Evolutionary conservation across 176 grass and related monocot species (phyloP), one percentile per base, ranked within the genome.

Genomic region (Triticum dicoccoides): DNA sequence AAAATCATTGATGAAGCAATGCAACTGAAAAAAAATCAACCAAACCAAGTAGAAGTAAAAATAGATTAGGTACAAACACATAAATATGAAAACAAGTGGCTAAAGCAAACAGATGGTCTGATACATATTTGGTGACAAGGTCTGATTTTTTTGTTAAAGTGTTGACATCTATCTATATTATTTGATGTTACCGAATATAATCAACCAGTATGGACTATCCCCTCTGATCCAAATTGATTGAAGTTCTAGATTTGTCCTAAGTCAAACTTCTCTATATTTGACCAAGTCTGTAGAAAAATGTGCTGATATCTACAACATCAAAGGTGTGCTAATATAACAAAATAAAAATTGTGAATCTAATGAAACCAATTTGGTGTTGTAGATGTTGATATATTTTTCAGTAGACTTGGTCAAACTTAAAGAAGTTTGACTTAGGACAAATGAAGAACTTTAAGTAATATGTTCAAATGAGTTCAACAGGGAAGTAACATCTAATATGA

Each of bases 1-100:
- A 64, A 24, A 86, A 70, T 81, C 24, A 66, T 59, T 83, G 63
- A 65, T 77, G 84, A 80, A 84, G 38, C 21, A n/a, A 86, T 71
- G 39, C 27, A 89, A 86, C 68, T 3, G 27, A 89, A 89, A 66
- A 67, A 73, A 62, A 17, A 84, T 61, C 56, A 72, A 78, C 8
- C 27, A 80, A 76, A 85, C 33, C 27, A 84, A 82, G n/a, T 69
- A 13, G 13, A 64, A 73, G 35, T 14, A 17, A 14, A 78, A 80
- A 11, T 58, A 61, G 2, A 8, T 69, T 63, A 58, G 8, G 5
- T 75, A 44, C 42, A 75, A 29, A 49, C 59, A 83, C 67, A 32
- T 20, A 47, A 66, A 61, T 78, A 86, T 18, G 20, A 65, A 66
- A 27, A 42, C 69, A 80, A 84, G 10, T 68, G 77, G 59, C 61